Evolutionary conservation across 148 eudicot genomes (phyloP).

Genomic region (Linanthus parryae): DNA sequence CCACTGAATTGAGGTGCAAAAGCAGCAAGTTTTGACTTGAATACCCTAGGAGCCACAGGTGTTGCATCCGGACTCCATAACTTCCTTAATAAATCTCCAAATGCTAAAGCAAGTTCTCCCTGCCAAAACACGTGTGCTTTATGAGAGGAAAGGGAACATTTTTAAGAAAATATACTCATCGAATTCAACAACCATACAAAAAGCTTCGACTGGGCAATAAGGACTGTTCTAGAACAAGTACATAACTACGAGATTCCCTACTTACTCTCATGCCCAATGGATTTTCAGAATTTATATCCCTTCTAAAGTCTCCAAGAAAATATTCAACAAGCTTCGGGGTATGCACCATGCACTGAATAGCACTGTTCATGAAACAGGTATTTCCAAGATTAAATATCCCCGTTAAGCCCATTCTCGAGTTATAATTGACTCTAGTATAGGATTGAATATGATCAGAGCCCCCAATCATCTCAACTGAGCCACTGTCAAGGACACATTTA

Average conservation of each 20-base stretch:
- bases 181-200: too few relatives aligned
- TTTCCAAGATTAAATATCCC: conserved; percentile 85
- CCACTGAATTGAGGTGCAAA: conserved; percentile 87
- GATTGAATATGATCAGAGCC: conserved; percentile 23
- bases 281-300: conserved; percentile 66
- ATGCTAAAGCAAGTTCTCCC: conserved; percentile 85
- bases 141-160: too few relatives aligned
- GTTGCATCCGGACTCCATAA: conserved; percentile 62
- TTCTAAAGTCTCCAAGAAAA: conserved; percentile 74
- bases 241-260: too few relatives aligned
- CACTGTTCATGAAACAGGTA: conserved; percentile 92
- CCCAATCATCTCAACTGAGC: conserved; percentile 44
- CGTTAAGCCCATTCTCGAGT: conserved; percentile 54
- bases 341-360: conserved; percentile 88
- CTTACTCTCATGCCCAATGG: conserved; percentile 79
- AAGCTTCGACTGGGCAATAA: too few relatives aligned
- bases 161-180: too few relatives aligned
- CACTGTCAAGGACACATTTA: conserved; percentile 16
- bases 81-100: conserved; percentile 74
- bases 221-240: too few relatives aligned
- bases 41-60: conserved; percentile 47
- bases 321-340: conserved; percentile 76
- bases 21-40: conserved; percentile 53
- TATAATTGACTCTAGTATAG: conserved; percentile 10
- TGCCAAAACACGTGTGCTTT: conserved; percentile 17